Evolutionary conservation across 2,329 filamentous ascomycete species (phyloP).

Genomic region (Triangularia setosa): DNA sequence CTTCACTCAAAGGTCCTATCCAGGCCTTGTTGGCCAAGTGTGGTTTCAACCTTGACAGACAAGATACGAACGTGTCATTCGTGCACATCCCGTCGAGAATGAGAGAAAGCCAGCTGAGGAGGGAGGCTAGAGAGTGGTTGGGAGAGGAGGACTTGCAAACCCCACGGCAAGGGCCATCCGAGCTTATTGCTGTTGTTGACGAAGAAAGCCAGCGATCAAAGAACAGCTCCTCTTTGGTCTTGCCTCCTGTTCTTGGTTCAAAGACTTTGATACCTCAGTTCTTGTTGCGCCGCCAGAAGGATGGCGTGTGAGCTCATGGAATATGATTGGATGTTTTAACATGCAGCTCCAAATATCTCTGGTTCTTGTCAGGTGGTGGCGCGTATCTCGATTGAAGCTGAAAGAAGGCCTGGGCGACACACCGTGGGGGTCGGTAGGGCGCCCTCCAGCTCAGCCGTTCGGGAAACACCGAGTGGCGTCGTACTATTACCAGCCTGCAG

Average conservation of each 20-base stretch:
- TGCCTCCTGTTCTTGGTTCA: background rate
- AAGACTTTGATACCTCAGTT: background rate
- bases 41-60: constrained; percentile 13
- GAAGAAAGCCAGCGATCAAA: background rate
- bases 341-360: background rate
- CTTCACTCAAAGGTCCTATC: constrained; percentile 22
- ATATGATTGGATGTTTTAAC: background rate
- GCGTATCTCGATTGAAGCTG: background rate
- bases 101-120: background rate
- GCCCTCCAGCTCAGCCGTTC: background rate
- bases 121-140: constrained; percentile 6
- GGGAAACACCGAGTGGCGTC: background rate
- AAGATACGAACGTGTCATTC: constrained; percentile 14
- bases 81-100: constrained; percentile 7
- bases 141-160: background rate
- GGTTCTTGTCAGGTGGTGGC: too few species aligned
- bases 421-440: background rate
- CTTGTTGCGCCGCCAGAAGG: background rate
- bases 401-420: background rate
- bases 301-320: background rate
- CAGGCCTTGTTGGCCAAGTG: constrained; percentile 13
- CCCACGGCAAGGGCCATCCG: background rate
- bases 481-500: background rate
- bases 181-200: background rate
- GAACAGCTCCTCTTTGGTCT: background rate